Conservation (phyloP, 495 filamentous ascomycete genomes). For the Evernia prunastri region DNA sequence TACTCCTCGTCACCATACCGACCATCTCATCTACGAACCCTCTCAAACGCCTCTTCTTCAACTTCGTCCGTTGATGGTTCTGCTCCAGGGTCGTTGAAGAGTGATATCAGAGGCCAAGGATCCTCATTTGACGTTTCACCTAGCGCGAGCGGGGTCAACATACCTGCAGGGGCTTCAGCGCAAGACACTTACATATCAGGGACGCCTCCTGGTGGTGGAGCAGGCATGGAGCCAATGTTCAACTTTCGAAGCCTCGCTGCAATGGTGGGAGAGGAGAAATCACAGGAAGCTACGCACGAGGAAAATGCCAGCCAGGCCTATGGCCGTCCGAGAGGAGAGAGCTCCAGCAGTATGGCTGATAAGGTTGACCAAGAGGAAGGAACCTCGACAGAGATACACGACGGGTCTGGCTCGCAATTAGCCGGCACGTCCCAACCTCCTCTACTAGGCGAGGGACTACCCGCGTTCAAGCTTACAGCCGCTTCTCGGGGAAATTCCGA, state of each 20-base stretch:
- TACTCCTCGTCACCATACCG: constrained; percentile 35
- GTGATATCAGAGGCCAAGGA: constrained; percentile 33
- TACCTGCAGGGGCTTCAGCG: constrained; percentile 23
- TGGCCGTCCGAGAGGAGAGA: constrained; percentile 16
- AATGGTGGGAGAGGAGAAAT: constrained; percentile 66
- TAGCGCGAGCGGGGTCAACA: constrained; percentile 33
- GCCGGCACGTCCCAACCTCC: background rate
- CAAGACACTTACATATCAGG: constrained; percentile 36
- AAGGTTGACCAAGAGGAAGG: background rate
- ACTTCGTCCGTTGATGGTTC: constrained; percentile 68
- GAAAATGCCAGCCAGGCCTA: constrained; percentile 31
- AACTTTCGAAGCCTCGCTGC: constrained; percentile 85
- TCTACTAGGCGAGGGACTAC: background rate
- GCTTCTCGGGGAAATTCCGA: constrained; percentile 18
- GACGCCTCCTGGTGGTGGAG: constrained; percentile 44
- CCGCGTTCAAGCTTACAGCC: constrained; percentile 13
- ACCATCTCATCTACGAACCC: constrained; percentile 66
- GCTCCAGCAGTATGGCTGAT: constrained; percentile 1
- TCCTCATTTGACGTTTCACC: constrained; percentile 41
- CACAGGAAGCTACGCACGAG: constrained; percentile 33
- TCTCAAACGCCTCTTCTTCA: constrained; percentile 77
- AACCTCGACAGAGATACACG: background rate
- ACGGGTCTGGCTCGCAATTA: background rate
- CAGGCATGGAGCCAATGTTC: constrained; percentile 71
- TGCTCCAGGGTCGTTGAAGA: constrained; percentile 45